Percentiles rank a stretch among this genome's conserved stretches.
Evolutionary conservation across 352 stramenopile genomes (phyloP).

Genomic region (Phytophthora crassamura): DNA sequence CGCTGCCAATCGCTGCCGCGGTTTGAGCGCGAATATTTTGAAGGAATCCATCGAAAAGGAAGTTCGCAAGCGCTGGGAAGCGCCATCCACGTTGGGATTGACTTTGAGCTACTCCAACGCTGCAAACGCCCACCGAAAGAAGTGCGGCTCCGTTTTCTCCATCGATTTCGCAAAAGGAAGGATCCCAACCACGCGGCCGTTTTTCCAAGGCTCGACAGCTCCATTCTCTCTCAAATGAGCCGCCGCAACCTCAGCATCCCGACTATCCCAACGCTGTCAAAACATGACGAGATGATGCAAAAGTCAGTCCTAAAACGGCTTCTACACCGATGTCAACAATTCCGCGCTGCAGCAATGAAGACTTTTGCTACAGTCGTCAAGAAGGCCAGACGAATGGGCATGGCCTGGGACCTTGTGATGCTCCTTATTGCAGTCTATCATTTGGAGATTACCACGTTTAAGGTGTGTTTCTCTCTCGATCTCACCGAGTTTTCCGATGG

Average conservation of each 20-base stretch:
- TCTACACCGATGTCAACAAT: constrained; percentile 15
- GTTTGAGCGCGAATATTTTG: constrained; percentile 57
- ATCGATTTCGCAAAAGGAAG: constrained; percentile 43
- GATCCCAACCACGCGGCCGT: constrained; percentile 3
- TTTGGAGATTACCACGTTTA: constrained; percentile 51
- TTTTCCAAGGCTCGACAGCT: constrained; percentile 1
- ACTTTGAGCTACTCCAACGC: constrained; percentile 67
- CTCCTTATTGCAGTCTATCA: constrained; percentile 56
- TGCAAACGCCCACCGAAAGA: constrained; percentile 57
- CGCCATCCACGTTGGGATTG: constrained; percentile 25
- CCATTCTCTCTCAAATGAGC: neutral
- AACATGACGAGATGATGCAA: neutral
- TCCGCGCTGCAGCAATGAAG: constrained; percentile 17
- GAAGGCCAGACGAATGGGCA: constrained; percentile 40
- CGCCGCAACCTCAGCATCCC: constrained; percentile 7
- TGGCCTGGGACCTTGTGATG: constrained; percentile 58
- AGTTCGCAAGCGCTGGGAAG: neutral
- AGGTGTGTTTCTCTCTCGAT: constrained; percentile 58
- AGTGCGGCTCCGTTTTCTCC: constrained; percentile 49
- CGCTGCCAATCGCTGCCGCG: constrained; percentile 58
- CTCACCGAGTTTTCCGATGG: constrained; percentile 29
- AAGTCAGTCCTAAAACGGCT: constrained; percentile 7
- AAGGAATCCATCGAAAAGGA: constrained; percentile 14
- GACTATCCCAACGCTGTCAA: neutral
- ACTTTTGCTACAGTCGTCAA: constrained; percentile 42